Base-by-base conservation (phyloP, 2,329 filamentous ascomycete genomes). In the Venturia carpophila region DNA sequence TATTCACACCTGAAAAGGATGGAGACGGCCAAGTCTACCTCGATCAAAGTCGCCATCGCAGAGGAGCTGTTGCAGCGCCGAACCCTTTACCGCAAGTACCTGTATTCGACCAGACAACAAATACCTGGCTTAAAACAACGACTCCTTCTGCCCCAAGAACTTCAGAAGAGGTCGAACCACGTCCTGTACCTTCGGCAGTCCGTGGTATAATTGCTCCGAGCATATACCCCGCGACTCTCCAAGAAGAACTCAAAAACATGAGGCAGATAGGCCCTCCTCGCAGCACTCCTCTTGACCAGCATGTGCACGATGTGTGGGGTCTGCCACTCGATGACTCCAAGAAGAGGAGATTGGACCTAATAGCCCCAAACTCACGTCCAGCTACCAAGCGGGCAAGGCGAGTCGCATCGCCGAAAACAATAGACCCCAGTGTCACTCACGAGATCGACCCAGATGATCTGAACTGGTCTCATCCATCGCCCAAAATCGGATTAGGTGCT, bases 11-110 rank as follows among this genome's bases (percentile, higher is more conserved):
- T 27, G 47, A 52, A 27, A 21, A 13, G 5, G 47, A 52, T 15
- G 47, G 47, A 5, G 47, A 52, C 21, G 47, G 21, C 9, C 47
- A 52, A 21, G 24, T 15, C 13, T 52, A 52, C 47, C 47, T 13
- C 9, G 47, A 52, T 17, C 47, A 52, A 52, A 52, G 47, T 52
- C 47, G 47, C 47, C 47, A 52, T 52, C 47, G 47, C 10, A 52
- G 47, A 27, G 47, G 47, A 13, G 47, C 21, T 17, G 47, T 52
- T 21, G 47, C 62, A 41, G 62, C 39, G 21, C 45, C 63, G 42
- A 17, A 21, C 6, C 37, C 24, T 60, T 11, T 13, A n/a, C 42
- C 61, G 10, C 61, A 17, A 21, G 15, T 55, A 42, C 49, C 49
- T n/a, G 9, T 15, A 27, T 52, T 27, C 21, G 47, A 52, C 15